Evolutionary conservation across 2,329 filamentous ascomycete genomes (phyloP).

Genomic region (Penicillium sp.): DNA sequence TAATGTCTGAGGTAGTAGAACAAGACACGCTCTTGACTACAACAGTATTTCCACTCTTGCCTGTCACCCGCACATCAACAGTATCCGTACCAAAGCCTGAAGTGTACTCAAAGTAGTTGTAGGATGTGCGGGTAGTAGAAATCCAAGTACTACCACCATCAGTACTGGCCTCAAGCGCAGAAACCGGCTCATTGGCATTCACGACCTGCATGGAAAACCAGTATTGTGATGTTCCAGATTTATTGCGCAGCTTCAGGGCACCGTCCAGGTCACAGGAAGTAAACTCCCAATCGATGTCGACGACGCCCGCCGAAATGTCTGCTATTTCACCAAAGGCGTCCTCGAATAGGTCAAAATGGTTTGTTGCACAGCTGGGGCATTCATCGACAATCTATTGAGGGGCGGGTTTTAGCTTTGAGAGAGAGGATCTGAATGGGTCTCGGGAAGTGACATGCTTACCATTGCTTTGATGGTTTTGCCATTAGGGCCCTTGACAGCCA

Average conservation of each 20-base stretch:
- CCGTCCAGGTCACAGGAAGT: slow-evolving; percentile 54
- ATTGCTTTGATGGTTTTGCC: slow-evolving; percentile 64
- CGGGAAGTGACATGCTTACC: slow-evolving; percentile 44
- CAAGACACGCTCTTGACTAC: slow-evolving; percentile 51
- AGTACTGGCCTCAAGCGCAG: slow-evolving; percentile 60
- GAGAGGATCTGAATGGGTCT: background rate
- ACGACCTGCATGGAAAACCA: slow-evolving; percentile 66
- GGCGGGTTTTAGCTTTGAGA: background rate
- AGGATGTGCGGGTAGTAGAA: slow-evolving; percentile 53
- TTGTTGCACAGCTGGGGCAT: slow-evolving; percentile 55
- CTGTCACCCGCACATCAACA: slow-evolving; percentile 59
- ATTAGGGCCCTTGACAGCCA: slow-evolving; percentile 52
- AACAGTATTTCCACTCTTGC: slow-evolving; percentile 52
- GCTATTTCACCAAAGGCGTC: slow-evolving; percentile 45
- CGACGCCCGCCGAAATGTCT: slow-evolving; percentile 51
- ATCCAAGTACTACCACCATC: slow-evolving; percentile 62
- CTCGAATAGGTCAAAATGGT: slow-evolving; percentile 59
- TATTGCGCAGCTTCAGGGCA: slow-evolving; percentile 54
- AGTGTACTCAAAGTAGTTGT: slow-evolving; percentile 64
- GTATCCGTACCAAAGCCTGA: slow-evolving; percentile 56
- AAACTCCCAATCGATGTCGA: slow-evolving; percentile 52
- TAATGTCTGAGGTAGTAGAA: slow-evolving; percentile 17
- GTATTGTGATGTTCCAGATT: slow-evolving; percentile 47
- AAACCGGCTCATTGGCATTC: slow-evolving; percentile 60
- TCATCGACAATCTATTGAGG: slow-evolving; percentile 54